These are phyloP conservation scores for Gossypium arboreum DNA, from an alignment of 345 rosid species.

Conservation along the genomic window DNA sequence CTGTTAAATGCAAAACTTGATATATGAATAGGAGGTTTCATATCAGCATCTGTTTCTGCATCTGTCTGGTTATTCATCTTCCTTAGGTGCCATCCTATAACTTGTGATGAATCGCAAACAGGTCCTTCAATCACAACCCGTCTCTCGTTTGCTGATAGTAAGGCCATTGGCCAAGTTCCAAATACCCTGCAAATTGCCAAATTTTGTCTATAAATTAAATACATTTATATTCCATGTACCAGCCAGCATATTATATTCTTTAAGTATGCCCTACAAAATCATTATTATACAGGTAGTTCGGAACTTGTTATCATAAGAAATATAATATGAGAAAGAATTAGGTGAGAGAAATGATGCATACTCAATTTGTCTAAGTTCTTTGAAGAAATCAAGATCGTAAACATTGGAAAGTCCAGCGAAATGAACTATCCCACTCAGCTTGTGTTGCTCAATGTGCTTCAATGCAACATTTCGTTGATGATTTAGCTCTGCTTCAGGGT, in stretches of 20 bases:
- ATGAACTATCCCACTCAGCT: conserved; percentile 80
- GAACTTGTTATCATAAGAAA: background rate
- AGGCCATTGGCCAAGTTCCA: conserved; percentile 93
- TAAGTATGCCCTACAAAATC: background rate
- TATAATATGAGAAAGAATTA: background rate
- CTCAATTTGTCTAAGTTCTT: conserved; percentile 75
- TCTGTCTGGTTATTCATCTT: conserved; percentile 45
- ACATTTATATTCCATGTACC: background rate
- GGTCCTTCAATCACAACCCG: conserved; percentile 78
- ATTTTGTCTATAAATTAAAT: background rate
- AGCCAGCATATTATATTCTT: background rate
- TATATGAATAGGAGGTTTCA: conserved; percentile 47
- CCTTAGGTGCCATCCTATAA: conserved; percentile 82
- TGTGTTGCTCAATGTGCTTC: conserved; percentile 16
- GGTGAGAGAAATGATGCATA: conserved; percentile 27
- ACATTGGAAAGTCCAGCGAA: conserved; percentile 68
- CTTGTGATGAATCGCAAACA: conserved; percentile 73
- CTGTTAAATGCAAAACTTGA: conserved; percentile 75
- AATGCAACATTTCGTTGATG: conserved; percentile 75
- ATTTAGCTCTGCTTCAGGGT: conserved; percentile 54
- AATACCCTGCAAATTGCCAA: conserved; percentile 47
- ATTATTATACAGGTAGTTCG: background rate
- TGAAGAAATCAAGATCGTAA: conserved; percentile 82
- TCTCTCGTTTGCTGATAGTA: conserved; percentile 54
- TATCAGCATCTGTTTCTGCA: conserved; percentile 4